Evolutionary conservation across 805 yeast genomes (phyloP).

Genomic region (Brettanomyces bruxellensis): DNA sequence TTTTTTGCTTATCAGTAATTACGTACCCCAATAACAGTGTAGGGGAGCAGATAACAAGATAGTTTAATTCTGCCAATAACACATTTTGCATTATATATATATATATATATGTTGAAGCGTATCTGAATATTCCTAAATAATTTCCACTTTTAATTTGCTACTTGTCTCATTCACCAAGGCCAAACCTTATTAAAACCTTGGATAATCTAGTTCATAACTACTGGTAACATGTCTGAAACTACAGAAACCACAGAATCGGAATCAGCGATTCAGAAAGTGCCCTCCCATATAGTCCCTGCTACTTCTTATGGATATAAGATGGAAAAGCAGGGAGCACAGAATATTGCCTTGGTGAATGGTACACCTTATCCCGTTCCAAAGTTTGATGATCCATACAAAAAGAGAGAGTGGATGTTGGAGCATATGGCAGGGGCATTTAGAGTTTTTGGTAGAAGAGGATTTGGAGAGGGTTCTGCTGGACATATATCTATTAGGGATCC

Average conservation of each 20-base stretch:
- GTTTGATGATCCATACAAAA: constrained; percentile 37
- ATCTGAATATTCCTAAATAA: too few relatives aligned
- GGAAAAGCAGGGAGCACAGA: constrained; percentile 46
- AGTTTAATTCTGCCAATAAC: too few relatives aligned
- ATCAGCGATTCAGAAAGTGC: constrained; percentile 9
- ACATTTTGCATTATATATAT: too few relatives aligned
- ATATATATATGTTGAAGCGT: too few relatives aligned
- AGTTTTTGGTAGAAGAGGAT: constrained; percentile 71
- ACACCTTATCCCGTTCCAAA: constrained; percentile 44
- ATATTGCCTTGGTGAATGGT: constrained; percentile 45
- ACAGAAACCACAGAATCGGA: constrained; percentile 2
- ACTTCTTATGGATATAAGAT: constrained; percentile 34
- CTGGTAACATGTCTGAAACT: constrained; percentile 2
- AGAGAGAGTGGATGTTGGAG: constrained; percentile 48
- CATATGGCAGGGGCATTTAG: constrained; percentile 86
- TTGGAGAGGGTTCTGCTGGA: constrained; percentile 73
- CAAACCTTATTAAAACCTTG: background rate
- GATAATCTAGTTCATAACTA: background rate
- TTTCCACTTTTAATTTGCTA: too few relatives aligned
- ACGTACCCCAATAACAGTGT: too few relatives aligned
- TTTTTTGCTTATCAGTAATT: too few relatives aligned
- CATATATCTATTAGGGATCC: constrained; percentile 85
- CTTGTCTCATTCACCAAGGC: too few relatives aligned
- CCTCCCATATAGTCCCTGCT: constrained; percentile 18
- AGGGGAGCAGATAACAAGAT: too few relatives aligned